These are phyloP conservation scores for Pseudophaeomoniella oleicola DNA, from an alignment of 2,329 filamentous ascomycete genomes.

Conservation along the genomic window DNA sequence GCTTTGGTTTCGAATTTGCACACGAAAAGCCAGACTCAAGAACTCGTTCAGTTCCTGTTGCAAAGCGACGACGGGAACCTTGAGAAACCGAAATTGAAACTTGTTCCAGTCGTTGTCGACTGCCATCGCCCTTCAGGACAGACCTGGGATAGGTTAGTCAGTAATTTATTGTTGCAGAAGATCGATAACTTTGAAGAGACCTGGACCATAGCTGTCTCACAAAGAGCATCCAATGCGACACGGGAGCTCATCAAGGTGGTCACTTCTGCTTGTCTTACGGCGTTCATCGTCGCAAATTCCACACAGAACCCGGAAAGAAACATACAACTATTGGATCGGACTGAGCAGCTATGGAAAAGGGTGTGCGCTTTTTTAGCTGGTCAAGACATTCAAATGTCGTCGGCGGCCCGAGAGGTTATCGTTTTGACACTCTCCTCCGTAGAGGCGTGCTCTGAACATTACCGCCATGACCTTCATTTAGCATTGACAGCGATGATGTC, in stretches of 20 bases:
- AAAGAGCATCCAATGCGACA: not conserved
- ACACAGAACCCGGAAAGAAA: not conserved
- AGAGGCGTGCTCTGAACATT: not conserved
- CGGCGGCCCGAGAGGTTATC: not conserved
- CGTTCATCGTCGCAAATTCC: not conserved
- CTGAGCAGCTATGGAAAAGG: not conserved
- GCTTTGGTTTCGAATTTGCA: not conserved
- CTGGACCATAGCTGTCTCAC: conserved; percentile 51
- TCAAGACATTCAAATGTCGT: not conserved
- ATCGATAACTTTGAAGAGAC: conserved; percentile 48
- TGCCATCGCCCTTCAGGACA: not conserved
- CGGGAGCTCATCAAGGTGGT: conserved; percentile 13
- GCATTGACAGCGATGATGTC: not conserved
- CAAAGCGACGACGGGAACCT: not conserved
- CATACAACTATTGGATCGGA: too few relatives aligned
- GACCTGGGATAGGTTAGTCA: not conserved
- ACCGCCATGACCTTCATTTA: not conserved
- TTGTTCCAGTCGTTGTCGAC: not conserved
- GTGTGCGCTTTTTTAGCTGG: not conserved
- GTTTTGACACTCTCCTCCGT: not conserved
- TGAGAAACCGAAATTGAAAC: not conserved
- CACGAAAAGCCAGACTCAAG: not conserved
- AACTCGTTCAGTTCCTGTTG: not conserved
- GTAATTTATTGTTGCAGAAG: not conserved
- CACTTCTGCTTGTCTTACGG: not conserved